These are phyloP conservation scores for Aspergillus unguis DNA, from an alignment of 2,329 filamentous ascomycete species.

Conservation along the genomic window DNA sequence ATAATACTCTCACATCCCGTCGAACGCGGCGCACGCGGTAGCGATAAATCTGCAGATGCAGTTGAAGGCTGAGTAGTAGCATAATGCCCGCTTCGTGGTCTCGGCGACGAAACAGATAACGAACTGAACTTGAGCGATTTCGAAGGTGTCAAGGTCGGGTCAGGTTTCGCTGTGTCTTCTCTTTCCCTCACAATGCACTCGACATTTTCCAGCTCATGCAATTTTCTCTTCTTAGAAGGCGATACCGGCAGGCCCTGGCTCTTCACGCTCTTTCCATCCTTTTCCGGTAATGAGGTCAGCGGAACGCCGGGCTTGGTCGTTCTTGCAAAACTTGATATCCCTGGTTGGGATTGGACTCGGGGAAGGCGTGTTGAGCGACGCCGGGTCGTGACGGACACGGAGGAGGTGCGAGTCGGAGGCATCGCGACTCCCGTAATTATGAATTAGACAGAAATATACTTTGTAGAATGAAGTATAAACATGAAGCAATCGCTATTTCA, in stretches of 20 bases:
- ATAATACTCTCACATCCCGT: not conserved
- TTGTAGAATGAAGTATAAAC: slow-evolving; percentile 9
- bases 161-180: too few species aligned
- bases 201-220: slow-evolving; percentile 33
- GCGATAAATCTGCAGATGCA: not conserved
- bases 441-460: not conserved
- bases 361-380: slow-evolving; percentile 28
- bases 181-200: slow-evolving; percentile 22
- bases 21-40: slow-evolving; percentile 9
- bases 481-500: not conserved
- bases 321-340: slow-evolving; percentile 45
- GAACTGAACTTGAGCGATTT: slow-evolving; percentile 24
- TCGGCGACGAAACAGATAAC: slow-evolving; percentile 31
- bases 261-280: slow-evolving; percentile 27
- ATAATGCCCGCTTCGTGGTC: slow-evolving; percentile 25
- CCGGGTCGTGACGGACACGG: slow-evolving; percentile 8
- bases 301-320: slow-evolving; percentile 41
- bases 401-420: slow-evolving; percentile 27
- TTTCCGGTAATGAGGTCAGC: slow-evolving; percentile 13
- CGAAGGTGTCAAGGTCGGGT: slow-evolving; percentile 32
- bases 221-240: slow-evolving; percentile 42
- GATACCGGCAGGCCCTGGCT: slow-evolving; percentile 24
- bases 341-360: slow-evolving; percentile 30
- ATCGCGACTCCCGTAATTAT: slow-evolving; percentile 25
- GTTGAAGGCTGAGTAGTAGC: slow-evolving; percentile 4